Percentiles rank a stretch among this genome's conserved stretches.
These are phyloP conservation scores for Heteromeles arbutifolia DNA, from an alignment of 306 rosid species.

Conservation along the genomic window DNA sequence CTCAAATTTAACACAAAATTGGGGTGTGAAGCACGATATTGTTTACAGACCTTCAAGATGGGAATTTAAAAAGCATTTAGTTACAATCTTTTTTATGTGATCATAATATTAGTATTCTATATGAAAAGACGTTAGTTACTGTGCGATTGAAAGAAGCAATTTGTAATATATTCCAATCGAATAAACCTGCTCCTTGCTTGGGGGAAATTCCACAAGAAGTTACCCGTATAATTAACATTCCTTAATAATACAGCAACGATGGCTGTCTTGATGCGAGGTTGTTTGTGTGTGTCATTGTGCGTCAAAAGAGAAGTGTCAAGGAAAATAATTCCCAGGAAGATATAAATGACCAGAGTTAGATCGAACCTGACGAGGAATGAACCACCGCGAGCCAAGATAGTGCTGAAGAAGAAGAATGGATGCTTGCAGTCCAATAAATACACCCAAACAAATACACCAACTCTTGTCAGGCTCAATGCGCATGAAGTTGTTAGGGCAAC, in stretches of 20 bases:
- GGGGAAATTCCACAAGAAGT: neutral
- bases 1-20: neutral
- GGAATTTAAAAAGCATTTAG: neutral
- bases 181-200: neutral
- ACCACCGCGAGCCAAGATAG: constrained; percentile 91
- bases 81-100: neutral
- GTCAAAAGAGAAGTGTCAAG: neutral
- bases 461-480: constrained; percentile 68
- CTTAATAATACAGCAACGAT: neutral
- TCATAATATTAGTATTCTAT: neutral
- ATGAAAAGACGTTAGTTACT: neutral
- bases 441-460: constrained; percentile 69
- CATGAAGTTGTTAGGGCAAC: constrained; percentile 96
- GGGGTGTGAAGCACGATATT: neutral
- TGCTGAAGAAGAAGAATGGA: constrained; percentile 87
- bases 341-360: constrained; percentile 6
- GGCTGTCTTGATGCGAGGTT: neutral
- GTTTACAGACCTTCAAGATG: neutral
- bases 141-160: neutral
- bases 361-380: constrained; percentile 94
- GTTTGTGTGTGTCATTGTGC: neutral
- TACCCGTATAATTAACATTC: neutral
- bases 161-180: neutral
- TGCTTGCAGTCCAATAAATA: constrained; percentile 71
- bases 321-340: neutral